phyloP scores from a whole-genome alignment of 306 rosid genomes.

The Trichosanthes truncata region DNA sequence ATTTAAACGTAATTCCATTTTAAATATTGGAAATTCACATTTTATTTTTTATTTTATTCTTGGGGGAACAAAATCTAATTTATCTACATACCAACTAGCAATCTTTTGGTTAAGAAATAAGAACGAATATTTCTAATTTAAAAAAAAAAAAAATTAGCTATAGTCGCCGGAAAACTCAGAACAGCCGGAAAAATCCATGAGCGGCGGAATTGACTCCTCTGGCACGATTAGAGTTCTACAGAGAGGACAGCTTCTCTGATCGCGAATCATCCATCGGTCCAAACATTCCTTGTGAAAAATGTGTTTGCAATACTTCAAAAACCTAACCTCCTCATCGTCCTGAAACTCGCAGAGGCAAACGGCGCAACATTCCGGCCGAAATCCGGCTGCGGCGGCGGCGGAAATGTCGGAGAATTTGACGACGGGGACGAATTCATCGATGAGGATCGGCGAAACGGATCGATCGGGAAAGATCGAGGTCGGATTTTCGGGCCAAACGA shows the following conservation, averaged over 20 bases:
- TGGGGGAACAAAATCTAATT: neutral
- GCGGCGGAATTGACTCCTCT: neutral
- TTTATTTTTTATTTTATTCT: neutral
- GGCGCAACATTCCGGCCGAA: slow-evolving; percentile 12
- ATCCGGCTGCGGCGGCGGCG: neutral
- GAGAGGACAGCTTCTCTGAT: slow-evolving; percentile 12
- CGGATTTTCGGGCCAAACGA: neutral
- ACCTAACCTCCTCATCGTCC: slow-evolving; percentile 8
- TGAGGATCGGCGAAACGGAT: neutral
- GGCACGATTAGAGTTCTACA: slow-evolving; percentile 6
- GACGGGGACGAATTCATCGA: slow-evolving; percentile 6
- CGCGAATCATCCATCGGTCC: slow-evolving; percentile 14
- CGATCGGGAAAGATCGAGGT: neutral
- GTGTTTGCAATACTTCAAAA: slow-evolving; percentile 6
- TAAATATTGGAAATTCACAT: neutral
- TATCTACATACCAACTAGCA: neutral
- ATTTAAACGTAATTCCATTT: neutral
- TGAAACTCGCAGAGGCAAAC: slow-evolving; percentile 13
- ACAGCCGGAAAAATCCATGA: neutral
- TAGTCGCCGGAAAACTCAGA: neutral
- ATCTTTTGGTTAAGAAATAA: neutral
- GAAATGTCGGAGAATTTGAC: slow-evolving; percentile 4
- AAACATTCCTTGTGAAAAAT: slow-evolving; percentile 9
- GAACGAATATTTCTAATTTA: no score
- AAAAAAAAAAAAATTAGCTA: neutral